phyloP scores from a whole-genome alignment of 495 filamentous ascomycete species.

The Aspergillus leporis region DNA sequence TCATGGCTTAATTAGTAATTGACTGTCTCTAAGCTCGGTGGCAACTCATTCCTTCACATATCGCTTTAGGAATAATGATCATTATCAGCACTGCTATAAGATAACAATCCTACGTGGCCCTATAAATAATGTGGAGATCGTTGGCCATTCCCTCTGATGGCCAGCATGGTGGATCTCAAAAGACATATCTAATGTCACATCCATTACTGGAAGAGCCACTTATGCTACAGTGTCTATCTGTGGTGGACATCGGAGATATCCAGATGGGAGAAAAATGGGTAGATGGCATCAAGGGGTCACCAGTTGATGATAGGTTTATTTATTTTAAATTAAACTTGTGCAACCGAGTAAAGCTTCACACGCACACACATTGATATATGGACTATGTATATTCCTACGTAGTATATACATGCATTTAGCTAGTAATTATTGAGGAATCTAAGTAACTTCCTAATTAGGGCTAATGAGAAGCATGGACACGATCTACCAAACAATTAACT shows the following conservation, averaged over 20 bases:
- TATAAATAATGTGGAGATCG: background rate
- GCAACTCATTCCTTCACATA: background rate
- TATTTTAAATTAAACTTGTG: conserved; percentile 16
- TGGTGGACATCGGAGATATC: background rate
- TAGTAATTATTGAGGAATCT: background rate
- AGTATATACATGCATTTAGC: background rate
- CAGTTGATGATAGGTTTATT: conserved; percentile 13
- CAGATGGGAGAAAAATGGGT: background rate
- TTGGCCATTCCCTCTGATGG: background rate
- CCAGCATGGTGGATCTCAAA: background rate
- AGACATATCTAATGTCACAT: background rate
- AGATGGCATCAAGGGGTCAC: background rate
- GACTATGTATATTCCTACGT: too few relatives aligned
- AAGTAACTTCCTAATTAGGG: conserved; percentile 2
- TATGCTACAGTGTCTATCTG: background rate
- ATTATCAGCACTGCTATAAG: background rate
- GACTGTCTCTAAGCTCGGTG: background rate
- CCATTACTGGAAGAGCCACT: background rate
- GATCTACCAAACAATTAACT: background rate
- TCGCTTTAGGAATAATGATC: background rate
- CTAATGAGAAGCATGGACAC: background rate
- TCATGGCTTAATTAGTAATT: conserved; percentile 6
- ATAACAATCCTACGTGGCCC: background rate
- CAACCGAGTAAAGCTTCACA: conserved; percentile 16
- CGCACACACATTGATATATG: background rate